These are phyloP conservation scores for Metrosideros polymorpha DNA, from an alignment of 441 rosid species.

Conservation along the genomic window DNA sequence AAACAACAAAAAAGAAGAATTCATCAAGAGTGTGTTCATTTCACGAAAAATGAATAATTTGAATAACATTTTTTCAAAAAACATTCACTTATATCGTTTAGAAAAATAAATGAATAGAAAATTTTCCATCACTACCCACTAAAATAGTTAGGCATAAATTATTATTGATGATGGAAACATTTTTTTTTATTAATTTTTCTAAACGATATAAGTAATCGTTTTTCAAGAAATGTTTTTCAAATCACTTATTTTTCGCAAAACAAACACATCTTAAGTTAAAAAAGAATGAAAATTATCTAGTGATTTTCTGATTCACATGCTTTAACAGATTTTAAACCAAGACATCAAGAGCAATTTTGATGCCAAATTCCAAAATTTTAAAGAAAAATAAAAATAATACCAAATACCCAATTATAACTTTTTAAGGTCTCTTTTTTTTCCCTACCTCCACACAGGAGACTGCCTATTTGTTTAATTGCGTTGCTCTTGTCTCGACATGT, in stretches of 20 bases:
- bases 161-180: background rate
- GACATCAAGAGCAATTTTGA: background rate
- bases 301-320: background rate
- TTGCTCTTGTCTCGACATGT: background rate
- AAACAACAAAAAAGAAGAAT: no score
- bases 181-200: background rate
- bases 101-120: background rate
- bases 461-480: background rate
- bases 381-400: background rate
- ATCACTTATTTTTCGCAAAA: fast-evolving
- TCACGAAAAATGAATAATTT: background rate
- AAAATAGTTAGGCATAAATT: background rate
- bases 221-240: background rate
- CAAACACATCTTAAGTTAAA: background rate
- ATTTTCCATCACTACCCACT: no score
- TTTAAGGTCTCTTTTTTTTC: background rate
- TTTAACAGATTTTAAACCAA: background rate
- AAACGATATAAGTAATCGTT: fast-evolving
- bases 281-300: background rate
- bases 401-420: background rate
- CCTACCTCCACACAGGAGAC: background rate
- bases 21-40: fast-evolving
- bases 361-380: background rate
- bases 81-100: fast-evolving
- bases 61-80: background rate